Evolutionary conservation across 75 land plant genomes (phyloP).

Genomic region (Pseudotsuga menziesii): DNA sequence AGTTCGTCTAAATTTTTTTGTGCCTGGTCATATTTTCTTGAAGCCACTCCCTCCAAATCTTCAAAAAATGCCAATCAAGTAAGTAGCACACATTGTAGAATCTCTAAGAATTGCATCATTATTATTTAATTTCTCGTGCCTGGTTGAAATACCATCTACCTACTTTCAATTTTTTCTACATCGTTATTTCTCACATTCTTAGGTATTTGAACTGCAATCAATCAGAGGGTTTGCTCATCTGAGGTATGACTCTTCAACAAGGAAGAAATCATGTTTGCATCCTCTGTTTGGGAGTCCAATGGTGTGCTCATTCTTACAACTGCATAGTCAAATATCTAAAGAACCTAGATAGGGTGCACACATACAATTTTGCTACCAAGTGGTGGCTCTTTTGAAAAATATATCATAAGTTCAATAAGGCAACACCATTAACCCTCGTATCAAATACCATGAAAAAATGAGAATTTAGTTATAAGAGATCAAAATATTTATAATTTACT

Average conservation of each 20-base stretch:
- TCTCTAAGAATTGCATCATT: slow-evolving; percentile 60
- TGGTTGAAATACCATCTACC: slow-evolving; percentile 21
- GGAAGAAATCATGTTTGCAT: slow-evolving; percentile 5
- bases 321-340: too few species aligned
- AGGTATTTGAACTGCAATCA: slow-evolving; percentile 58
- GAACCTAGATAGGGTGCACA: too few species aligned
- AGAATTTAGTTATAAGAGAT: too few species aligned
- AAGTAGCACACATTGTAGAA: slow-evolving; percentile 21
- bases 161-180: slow-evolving; percentile 29
- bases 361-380: too few species aligned
- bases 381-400: too few species aligned
- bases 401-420: too few species aligned
- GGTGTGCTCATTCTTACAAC: neutral
- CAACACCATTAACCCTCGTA: too few species aligned
- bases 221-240: neutral
- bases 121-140: slow-evolving; percentile 57
- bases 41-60: slow-evolving; percentile 8
- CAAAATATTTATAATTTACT: too few species aligned
- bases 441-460: too few species aligned
- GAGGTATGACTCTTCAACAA: neutral
- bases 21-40: neutral
- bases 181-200: slow-evolving; percentile 75
- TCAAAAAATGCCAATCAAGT: slow-evolving; percentile 4
- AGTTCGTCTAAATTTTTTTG: slow-evolving; percentile 37
- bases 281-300: neutral